Evolutionary conservation across 2,329 filamentous ascomycete genomes (phyloP), one percentile per base, ranked within the genome.

Genomic region (Tympanopsis confertula): DNA sequence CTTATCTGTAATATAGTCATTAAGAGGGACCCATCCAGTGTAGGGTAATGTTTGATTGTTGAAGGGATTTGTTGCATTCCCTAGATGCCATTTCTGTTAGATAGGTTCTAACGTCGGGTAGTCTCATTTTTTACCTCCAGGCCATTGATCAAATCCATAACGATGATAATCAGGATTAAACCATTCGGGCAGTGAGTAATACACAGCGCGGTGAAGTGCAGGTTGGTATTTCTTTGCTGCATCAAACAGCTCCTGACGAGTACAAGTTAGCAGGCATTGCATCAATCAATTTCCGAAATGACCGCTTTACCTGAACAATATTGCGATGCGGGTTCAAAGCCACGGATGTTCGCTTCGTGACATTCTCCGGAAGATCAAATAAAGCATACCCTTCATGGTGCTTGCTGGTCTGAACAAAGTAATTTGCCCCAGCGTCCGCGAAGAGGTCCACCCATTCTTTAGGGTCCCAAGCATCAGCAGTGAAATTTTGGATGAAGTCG

Each of bases 361-460:
- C 53, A 33, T 56, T 61, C 1, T 47, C 47, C 0, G 62, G 54
- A 5, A 60, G 48, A 42, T 66, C 61, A 45, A 66, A 67, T 13
- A 65, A 41, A 3, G 63, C 59, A 41, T 60, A 67, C 4, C 64
- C 63, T 41, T 67, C 63, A 42, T 67, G 63, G 40, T 66, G 63
- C 43, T 68, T 68, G 39, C 52, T 57, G 4, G 58, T 55, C 38
- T 61, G 53, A 1, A 66, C 58, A 45, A 64, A 62, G 49, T 68
- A 60, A 15, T 64, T 61, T 5, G 68, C 68, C 5, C 68, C 68
- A 2, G 68, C 59, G 24, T 68, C 66, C 2, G 64, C 62, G 39
- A 72, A 65, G 1, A 72, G 57, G 44, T 71, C 66, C 2, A 71
- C 65, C 66, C 68, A 72, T 24, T 59, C 65, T 38, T 68, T 71